Conservation (phyloP, 2,329 filamentous ascomycete species). For the Didymella exigua region DNA sequence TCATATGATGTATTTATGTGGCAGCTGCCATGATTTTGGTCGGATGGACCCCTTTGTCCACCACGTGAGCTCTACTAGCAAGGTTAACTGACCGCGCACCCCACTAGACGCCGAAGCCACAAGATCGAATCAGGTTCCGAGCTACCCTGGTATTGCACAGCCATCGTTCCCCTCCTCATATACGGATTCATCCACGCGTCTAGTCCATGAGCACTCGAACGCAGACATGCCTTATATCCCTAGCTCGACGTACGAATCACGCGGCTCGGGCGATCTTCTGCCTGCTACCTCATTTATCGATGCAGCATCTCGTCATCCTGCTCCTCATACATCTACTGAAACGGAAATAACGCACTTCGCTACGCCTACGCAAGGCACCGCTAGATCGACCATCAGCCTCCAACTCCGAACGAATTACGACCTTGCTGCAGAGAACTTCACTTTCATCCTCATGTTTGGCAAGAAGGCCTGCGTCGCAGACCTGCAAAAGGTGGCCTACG, state of each 20-base stretch:
- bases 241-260: slow-evolving; percentile 57
- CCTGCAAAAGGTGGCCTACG: slow-evolving; percentile 64
- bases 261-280: slow-evolving; percentile 47
- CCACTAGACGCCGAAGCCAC: slow-evolving; percentile 63
- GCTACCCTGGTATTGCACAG: slow-evolving; percentile 56
- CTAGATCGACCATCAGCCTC: slow-evolving; percentile 73
- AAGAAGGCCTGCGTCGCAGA: slow-evolving; percentile 72
- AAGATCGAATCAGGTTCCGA: slow-evolving; percentile 63
- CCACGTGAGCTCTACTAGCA: slow-evolving; percentile 47
- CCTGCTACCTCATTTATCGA: slow-evolving; percentile 62
- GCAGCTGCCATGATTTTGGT: slow-evolving; percentile 45
- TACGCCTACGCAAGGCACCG: slow-evolving; percentile 71
- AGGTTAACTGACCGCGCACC: slow-evolving; percentile 54
- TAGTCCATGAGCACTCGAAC: slow-evolving; percentile 55
- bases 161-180: slow-evolving; percentile 57
- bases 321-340: slow-evolving; percentile 49
- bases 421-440: slow-evolving; percentile 62
- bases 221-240: slow-evolving; percentile 54
- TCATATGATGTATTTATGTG: slow-evolving; percentile 47
- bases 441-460: slow-evolving; percentile 76
- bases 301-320: slow-evolving; percentile 61
- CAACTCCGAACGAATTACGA: slow-evolving; percentile 79
- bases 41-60: slow-evolving; percentile 41
- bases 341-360: slow-evolving; percentile 66
- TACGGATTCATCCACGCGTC: slow-evolving; percentile 55